Base-by-base conservation (phyloP, 2,329 filamentous ascomycete genomes). In the Sporothrix euskadiensis region DNA sequence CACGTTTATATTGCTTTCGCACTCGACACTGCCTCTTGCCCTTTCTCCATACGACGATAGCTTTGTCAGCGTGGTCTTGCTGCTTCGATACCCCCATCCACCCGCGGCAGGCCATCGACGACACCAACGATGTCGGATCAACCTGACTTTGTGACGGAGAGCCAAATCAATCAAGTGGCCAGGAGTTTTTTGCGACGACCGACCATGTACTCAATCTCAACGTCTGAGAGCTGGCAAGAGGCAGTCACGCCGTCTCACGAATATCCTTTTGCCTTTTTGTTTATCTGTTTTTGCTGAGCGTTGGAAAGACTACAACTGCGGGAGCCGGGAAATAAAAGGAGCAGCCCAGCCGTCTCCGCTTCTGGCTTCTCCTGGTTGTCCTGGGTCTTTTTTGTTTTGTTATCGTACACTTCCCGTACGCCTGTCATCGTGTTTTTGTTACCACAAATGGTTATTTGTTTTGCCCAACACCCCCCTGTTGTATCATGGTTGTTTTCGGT, bases 401-500 rank as follows among this genome's bases (percentile, higher is more conserved):
- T 26, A 35, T 35, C 12, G 35, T 52, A 30, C 39, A 7, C 41
- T 52, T 70, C 22, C 32, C 30, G 26, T 69, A 26, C 26, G 16
- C 8, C 39, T 41, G 14, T 71, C 61, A 35, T n/a, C 32, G 52
- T 47, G 61, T 49, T 10, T 52, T 59, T 30, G 3, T 54, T 71
- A 7, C 26, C 22, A 35, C 41, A 49, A 59, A 32, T 54, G 32
- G 39, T 41, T 30, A 61, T 49, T 3, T 63, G 59, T 22, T 32
- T 26, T 49, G 22, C 57, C 14, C 44, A n/a, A 47, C 70, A 16
- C 30, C n/a, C 56, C 56, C 56, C 41, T 7, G 26, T 71, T 66
- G 41, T 39, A 63, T 70, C 54, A 71, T 56, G 54, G 41, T 68
- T 68, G 10, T 73, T 73, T 66, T 68, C 22, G 26, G 19, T 59